These are phyloP conservation scores for Cyclotella sp. DNA, from an alignment of 108 stramenopile species.

Conservation along the genomic window DNA sequence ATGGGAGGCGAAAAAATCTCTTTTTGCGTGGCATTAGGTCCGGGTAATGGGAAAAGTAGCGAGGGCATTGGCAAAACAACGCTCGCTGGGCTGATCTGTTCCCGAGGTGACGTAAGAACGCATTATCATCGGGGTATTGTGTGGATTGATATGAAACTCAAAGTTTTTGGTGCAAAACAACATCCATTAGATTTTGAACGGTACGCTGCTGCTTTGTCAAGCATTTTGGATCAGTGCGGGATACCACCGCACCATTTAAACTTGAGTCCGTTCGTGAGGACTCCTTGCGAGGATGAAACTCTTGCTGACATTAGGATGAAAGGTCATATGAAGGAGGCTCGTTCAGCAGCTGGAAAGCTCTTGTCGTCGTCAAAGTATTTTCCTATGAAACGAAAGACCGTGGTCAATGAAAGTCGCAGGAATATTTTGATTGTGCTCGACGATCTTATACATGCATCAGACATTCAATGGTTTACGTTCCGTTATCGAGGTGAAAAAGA, in stretches of 20 bases:
- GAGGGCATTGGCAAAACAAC: conserved; percentile 68
- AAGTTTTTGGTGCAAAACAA: conserved; percentile 43
- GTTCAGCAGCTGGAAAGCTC: conserved; percentile 68
- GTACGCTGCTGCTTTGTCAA: conserved; percentile 13
- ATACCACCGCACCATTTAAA: conserved; percentile 18
- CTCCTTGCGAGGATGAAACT: conserved; percentile 59
- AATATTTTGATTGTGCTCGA: conserved; percentile 76
- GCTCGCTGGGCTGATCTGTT: conserved; percentile 74
- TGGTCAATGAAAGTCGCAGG: conserved; percentile 20
- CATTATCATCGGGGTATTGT: conserved; percentile 71
- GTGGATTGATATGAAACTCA: conserved; percentile 53
- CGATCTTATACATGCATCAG: conserved; percentile 68
- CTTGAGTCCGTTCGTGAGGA: conserved; percentile 51
- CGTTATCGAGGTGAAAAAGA: conserved; percentile 40
- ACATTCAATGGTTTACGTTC: conserved; percentile 83
- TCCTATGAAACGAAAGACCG: conserved; percentile 16
- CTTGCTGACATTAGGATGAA: conserved; percentile 65
- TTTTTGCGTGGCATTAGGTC: not conserved
- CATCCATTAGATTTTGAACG: conserved; percentile 54
- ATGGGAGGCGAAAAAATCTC: not conserved
- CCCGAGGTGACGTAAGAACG: conserved; percentile 63
- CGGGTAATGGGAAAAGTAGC: not conserved
- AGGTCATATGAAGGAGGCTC: conserved; percentile 76
- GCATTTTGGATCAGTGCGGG: conserved; percentile 29
- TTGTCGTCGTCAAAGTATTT: conserved; percentile 33